Conservation (phyloP, 2,329 filamentous ascomycete genomes). For the Thelonectria discophora region DNA sequence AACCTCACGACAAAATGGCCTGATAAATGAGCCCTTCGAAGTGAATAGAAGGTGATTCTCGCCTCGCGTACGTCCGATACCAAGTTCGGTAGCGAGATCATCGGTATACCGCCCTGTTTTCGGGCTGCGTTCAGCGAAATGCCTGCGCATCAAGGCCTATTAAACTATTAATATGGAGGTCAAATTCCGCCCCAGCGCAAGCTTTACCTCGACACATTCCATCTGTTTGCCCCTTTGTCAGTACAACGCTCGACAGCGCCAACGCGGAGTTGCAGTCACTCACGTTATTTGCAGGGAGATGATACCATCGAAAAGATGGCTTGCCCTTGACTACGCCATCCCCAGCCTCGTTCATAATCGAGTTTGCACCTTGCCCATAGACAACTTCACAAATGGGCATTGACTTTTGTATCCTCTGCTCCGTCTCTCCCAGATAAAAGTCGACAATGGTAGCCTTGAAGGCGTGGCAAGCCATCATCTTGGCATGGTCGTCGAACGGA, state of each 20-base stretch:
- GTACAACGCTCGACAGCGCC: background rate
- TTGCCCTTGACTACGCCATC: background rate
- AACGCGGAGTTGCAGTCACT: background rate
- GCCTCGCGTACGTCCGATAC: constrained; percentile 34
- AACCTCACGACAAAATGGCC: constrained; percentile 13
- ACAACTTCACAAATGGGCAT: constrained; percentile 15
- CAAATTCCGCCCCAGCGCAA: background rate
- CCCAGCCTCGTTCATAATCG: constrained; percentile 4
- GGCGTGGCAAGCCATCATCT: constrained; percentile 21
- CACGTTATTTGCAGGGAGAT: constrained; percentile 21
- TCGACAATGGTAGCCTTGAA: constrained; percentile 19
- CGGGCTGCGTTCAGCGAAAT: constrained; percentile 11
- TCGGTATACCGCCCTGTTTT: constrained; percentile 8
- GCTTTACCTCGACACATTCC: constrained; percentile 17
- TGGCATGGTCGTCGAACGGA: constrained; percentile 12
- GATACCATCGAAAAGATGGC: constrained; percentile 19
- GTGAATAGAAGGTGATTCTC: constrained; percentile 36
- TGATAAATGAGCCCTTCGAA: constrained; percentile 16
- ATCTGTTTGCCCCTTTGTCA: background rate
- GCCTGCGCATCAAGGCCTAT: constrained; percentile 6
- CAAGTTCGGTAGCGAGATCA: constrained; percentile 8
- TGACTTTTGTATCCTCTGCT: constrained; percentile 14
- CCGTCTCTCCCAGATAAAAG: constrained; percentile 15
- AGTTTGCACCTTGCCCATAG: constrained; percentile 13
- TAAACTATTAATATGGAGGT: background rate